Base-by-base conservation (phyloP, 2,329 filamentous ascomycete species). In the Colletotrichum brevisporum region DNA sequence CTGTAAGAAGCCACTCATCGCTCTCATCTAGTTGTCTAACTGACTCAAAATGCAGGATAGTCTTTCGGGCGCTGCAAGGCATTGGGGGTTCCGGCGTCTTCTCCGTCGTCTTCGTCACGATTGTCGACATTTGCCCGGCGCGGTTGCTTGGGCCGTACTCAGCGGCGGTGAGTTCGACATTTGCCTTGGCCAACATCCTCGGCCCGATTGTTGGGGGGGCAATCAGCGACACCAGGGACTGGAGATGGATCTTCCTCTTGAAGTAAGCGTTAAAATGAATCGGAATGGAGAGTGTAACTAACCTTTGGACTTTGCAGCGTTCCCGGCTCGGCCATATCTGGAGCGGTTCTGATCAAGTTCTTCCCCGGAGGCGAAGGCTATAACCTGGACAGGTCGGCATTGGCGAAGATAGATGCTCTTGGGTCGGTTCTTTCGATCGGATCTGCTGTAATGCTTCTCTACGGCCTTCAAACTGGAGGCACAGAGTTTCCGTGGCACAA, bases 181-280 rank as follows among this genome's bases (percentile, higher is more conserved):
- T 83, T 81, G 83, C 83, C 45, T 48, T 83, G 4, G 85, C 83
- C 6, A 81, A 77, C 6, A 79, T 85, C 6, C 74, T 86, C 0
- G 85, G 85, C 0, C 21, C 63, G 18, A 50, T 64, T 12, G 24
- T 85, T 51, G 83, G 83, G 6, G 83, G 83, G 10, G 81, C 21
- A 4, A 59, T 59, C 5, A 50, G 43, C 24, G 56, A 59, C 13
- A 51, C 56, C 1, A 27, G 26, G 4, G 56, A 50, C n/a, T 59
- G 56, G 56, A 59, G 50, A 39, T 59, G 56, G 56, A 41, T 59
- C n/a, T 59, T 59, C 8, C 56, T 59, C 5, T 27, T 59, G 8
- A 59, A 59, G 56, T 59, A 4, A 50, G 56, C 10, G 8, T 9
- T 12, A 12, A 4, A 43, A 13, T 43, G 4, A 12, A 5, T 43